Evolutionary conservation across 352 stramenopile genomes (phyloP), one percentile per base, ranked within the genome.

Genomic region (Pythium chondricola): DNA sequence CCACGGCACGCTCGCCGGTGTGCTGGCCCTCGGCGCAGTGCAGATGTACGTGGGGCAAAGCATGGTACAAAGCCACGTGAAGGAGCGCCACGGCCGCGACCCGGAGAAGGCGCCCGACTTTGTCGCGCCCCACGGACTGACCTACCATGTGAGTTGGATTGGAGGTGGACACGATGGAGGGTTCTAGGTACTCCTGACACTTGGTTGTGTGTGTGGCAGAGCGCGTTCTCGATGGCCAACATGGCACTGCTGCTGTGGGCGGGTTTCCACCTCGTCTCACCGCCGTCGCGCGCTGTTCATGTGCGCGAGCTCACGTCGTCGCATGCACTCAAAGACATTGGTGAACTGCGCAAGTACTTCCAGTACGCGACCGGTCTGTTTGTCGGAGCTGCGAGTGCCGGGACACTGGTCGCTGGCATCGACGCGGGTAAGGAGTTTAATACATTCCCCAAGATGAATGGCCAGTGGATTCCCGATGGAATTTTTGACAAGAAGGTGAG

Each of bases 391-490:
- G 61, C 67, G 0, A 48, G 71, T 8, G 71, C 67, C 2, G 73
- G 76, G 0, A 72, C 73, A 2, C 38, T 79, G 0, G 95, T 98
- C 2, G 95, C 95, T 2, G 93, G 96, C 31, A 98, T 98, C 59
- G 95, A 98, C 65, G 95, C 91, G 0, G 96, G 96, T n/a, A 78
- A 82, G 14, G 93, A 93, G n/a, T 99, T 96, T 82, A 98, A 98
- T 63, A 96, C 83, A 37, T 99, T 93, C 43, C 96, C 96, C 16
- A 92, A 93, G 50, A 98, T 98, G 91, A 66, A 69, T 35, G 75
- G 82, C 17, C 67, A 68, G 22, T 97, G 85, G 85, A 88, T 98
- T 43, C 95, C 96, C 8, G 54, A 74, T 13, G 72, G 72, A 0
- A 43, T 87, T 17, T 78, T 87, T 40, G 75, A 83, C 6, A 62